Evolutionary conservation across 805 yeast species (phyloP).

Genomic region (Saccharomycopsis capsularis): DNA sequence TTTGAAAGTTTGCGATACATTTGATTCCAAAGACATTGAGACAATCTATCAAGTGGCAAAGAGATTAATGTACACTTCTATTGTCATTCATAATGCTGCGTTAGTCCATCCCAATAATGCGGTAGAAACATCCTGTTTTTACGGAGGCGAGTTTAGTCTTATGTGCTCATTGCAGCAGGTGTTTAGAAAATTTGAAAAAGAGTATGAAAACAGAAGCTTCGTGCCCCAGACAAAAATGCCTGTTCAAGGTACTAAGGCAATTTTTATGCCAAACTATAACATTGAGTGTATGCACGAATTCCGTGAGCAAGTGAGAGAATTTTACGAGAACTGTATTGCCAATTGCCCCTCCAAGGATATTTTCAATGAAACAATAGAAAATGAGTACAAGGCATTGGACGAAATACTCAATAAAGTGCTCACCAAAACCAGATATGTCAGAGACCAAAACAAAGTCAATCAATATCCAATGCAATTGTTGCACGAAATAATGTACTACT

Average conservation of each 20-base stretch:
- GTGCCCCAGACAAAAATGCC: neutral
- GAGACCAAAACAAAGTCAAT: neutral
- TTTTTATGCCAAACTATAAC: constrained; percentile 5
- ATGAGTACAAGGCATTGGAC: neutral
- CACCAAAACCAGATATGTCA: no score
- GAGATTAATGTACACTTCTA: neutral
- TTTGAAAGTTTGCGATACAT: neutral
- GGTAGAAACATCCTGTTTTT: neutral
- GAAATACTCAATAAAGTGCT: neutral
- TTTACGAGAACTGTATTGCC: neutral
- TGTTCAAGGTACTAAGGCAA: neutral
- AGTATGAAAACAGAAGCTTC: neutral
- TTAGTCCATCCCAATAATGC: neutral
- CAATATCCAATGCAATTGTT: neutral
- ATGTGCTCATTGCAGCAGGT: constrained; percentile 5
- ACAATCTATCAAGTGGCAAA: constrained; percentile 1
- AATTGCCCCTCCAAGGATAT: no score
- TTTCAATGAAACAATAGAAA: neutral
- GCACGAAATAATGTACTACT: neutral
- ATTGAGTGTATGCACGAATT: neutral
- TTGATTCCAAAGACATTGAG: neutral
- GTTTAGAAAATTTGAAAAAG: neutral
- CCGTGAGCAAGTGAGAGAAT: neutral
- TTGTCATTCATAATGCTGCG: constrained; percentile 1
- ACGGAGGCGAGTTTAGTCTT: neutral